Conservation (phyloP, 2,329 filamentous ascomycete species). For the Aspergillus neotritici region DNA sequence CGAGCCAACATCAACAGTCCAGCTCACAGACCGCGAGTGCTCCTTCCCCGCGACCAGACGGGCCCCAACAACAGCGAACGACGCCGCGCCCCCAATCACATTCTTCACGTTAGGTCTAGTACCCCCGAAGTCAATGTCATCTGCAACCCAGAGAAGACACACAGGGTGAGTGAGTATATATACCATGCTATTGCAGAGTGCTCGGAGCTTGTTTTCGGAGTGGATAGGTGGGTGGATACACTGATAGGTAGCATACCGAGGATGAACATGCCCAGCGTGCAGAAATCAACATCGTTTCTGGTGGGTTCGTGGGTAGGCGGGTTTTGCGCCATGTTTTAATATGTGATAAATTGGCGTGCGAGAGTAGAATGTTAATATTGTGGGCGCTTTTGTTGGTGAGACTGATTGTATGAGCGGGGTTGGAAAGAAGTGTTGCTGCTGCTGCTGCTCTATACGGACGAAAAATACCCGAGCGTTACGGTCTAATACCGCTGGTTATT, state of each 20-base stretch:
- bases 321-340: no score
- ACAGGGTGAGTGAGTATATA: constrained; percentile 4
- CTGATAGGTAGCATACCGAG: constrained; percentile 45
- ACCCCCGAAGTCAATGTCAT: constrained; percentile 83
- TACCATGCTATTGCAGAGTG: constrained; percentile 8
- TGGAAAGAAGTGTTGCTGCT: no score
- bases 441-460: no score
- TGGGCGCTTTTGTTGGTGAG: no score
- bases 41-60: constrained; percentile 73
- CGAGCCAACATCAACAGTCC: constrained; percentile 83
- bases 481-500: no score
- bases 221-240: not conserved
- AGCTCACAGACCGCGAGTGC: constrained; percentile 65
- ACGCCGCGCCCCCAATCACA: constrained; percentile 81
- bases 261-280: constrained; percentile 60
- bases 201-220: constrained; percentile 1
- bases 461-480: no score
- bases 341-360: no score
- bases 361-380: no score
- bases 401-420: no score
- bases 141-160: constrained; percentile 42
- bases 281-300: constrained; percentile 47
- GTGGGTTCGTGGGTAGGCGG: not conserved
- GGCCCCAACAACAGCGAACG: constrained; percentile 81
- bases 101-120: constrained; percentile 63